Evolutionary conservation across 345 rosid genomes (phyloP).

Genomic region (Capsella bursapastoris): DNA sequence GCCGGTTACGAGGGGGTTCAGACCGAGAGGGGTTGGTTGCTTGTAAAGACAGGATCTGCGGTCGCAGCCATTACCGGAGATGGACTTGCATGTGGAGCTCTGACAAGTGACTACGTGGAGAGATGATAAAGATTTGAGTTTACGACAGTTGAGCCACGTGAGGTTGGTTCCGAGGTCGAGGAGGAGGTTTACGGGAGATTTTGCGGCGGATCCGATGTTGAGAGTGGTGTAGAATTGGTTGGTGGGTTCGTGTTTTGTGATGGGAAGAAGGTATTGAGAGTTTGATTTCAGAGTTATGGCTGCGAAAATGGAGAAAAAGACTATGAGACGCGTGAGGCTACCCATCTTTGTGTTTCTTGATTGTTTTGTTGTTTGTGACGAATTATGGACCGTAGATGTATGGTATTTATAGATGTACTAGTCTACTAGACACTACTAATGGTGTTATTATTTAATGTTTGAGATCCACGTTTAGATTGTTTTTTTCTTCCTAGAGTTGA

Average conservation of each 20-base stretch:
- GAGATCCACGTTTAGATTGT: background rate
- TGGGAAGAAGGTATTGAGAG: conserved; percentile 44
- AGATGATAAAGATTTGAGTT: conserved; percentile 30
- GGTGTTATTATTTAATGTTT: background rate
- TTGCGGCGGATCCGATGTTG: conserved; percentile 37
- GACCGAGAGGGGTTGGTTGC: conserved; percentile 20
- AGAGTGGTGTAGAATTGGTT: conserved; percentile 52
- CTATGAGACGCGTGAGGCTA: background rate
- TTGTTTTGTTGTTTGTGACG: conserved; percentile 1
- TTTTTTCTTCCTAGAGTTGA: background rate
- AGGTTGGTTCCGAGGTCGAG: conserved; percentile 35
- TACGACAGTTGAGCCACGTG: conserved; percentile 39
- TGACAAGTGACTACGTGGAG: conserved; percentile 30
- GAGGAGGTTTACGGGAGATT: conserved; percentile 38
- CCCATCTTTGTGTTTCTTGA: conserved; percentile 10
- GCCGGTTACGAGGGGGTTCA: conserved; percentile 16
- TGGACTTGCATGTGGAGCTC: conserved; percentile 28
- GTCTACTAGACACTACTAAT: too few relatives aligned
- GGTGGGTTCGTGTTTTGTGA: conserved; percentile 48
- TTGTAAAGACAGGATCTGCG: conserved; percentile 10
- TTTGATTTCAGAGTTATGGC: conserved; percentile 6
- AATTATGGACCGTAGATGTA: conserved; percentile 2
- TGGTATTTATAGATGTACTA: conserved; percentile 1
- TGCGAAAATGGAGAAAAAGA: conserved; percentile 13
- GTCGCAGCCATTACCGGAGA: conserved; percentile 28